A percentile compares a stretch with the other conserved stretches of the same genome.
Conservation (phyloP, 23 red algal genomes). For the Agarophyton chilense region DNA sequence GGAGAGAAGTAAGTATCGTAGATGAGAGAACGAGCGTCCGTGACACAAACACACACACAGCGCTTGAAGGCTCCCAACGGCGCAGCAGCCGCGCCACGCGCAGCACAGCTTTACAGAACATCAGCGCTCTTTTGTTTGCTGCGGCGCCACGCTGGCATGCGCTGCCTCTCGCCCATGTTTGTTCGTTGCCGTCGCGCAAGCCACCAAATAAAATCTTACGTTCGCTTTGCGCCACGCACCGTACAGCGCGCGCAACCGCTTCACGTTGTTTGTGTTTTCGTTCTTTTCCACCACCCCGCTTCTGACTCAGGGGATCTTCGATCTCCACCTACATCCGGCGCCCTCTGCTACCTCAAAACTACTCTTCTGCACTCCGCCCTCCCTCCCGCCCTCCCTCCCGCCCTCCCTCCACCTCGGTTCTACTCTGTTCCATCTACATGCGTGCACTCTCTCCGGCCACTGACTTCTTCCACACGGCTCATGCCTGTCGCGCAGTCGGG, state of each 20-base stretch:
- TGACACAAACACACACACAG: too few relatives aligned
- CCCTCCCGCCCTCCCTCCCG: background rate
- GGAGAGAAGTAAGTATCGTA: too few relatives aligned
- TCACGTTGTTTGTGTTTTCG: too few relatives aligned
- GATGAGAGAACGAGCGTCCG: too few relatives aligned
- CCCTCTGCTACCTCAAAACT: too few relatives aligned
- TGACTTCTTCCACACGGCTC: background rate
- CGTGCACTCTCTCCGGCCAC: conserved; percentile 6
- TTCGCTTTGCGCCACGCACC: background rate
- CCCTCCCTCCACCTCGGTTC: background rate
- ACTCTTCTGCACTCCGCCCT: background rate
- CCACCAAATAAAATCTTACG: too few relatives aligned
- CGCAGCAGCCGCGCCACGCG: background rate
- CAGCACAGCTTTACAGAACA: background rate
- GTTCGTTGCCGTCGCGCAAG: too few relatives aligned
- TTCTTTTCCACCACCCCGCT: too few relatives aligned
- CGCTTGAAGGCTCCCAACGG: too few relatives aligned
- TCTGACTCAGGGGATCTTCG: too few relatives aligned
- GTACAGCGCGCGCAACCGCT: too few relatives aligned
- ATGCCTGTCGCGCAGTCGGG: background rate
- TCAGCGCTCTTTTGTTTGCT: background rate
- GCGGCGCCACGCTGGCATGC: background rate
- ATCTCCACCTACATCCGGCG: too few relatives aligned
- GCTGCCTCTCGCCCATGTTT: background rate
- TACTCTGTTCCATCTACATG: background rate